Percentiles rank a stretch among this genome's conserved stretches.
Conservation (phyloP, 2,329 filamentous ascomycete species). For the Pezicula neosporulosa region DNA sequence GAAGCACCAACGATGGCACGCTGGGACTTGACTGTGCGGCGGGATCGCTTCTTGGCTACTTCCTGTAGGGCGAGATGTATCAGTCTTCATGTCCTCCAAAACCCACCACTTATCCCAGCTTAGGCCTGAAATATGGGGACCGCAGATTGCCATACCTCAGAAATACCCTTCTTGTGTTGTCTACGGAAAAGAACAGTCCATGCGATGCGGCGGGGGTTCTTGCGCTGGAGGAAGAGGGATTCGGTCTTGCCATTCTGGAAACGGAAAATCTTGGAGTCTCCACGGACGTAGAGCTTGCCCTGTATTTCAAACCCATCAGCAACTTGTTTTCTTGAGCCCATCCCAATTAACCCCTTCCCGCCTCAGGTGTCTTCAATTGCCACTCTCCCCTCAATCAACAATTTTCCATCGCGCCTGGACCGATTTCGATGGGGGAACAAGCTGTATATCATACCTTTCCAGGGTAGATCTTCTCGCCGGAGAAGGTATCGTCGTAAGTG, state of each 20-base stretch:
- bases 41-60: slow-evolving; percentile 99
- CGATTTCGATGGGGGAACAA: slow-evolving; percentile 12
- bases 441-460: slow-evolving; percentile 60
- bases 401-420: slow-evolving; percentile 2
- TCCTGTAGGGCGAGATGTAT: slow-evolving; percentile 60
- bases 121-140: slow-evolving; percentile 2
- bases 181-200: slow-evolving; percentile 98
- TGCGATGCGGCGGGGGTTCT: slow-evolving; percentile 99
- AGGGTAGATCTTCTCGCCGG: slow-evolving; percentile 75
- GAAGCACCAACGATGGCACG: slow-evolving; percentile 98
- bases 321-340: slow-evolving; percentile 3
- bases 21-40: slow-evolving; percentile 97
- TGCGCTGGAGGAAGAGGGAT: slow-evolving; percentile 99
- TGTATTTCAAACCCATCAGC: slow-evolving; percentile 39
- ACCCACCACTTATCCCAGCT: slow-evolving; percentile 1
- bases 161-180: slow-evolving; percentile 99
- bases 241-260: slow-evolving; percentile 99
- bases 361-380: slow-evolving; percentile 4
- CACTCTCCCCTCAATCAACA: slow-evolving; percentile 10
- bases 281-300: slow-evolving; percentile 99
- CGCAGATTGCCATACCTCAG: slow-evolving; percentile 73
- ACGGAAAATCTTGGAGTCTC: slow-evolving; percentile 99
- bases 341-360: slow-evolving; percentile 3
- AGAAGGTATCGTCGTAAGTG: slow-evolving; percentile 72
- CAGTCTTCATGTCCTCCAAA: slow-evolving; percentile 9